Evolutionary conservation across 2,329 filamentous ascomycete species (phyloP), one percentile per base, ranked within the genome.

Genomic region (Fusarium bactridioides): DNA sequence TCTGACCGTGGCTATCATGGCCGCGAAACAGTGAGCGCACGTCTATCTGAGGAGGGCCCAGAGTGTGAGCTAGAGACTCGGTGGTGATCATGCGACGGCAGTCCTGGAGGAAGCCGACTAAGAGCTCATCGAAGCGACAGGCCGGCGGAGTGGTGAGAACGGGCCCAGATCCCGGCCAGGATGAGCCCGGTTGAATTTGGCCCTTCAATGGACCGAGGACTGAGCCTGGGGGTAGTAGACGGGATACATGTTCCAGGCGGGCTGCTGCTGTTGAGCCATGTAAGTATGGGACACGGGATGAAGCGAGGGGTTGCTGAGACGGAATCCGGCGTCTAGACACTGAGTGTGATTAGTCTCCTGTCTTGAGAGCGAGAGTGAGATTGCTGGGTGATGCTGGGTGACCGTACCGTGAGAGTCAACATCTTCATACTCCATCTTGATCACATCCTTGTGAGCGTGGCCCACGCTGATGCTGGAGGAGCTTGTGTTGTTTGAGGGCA

Each of bases 351-450:
- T 79, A 80, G 77, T 74, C 72, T 78, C 75, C 47, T 72, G 55
- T 55, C 54, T 45, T 47, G 55, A 31, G 23, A 53, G 35, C 37
- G 33, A 38, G 27, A 18, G 43, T 27, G 57, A 37, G 38, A 53
- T 37, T 47, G 53, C 27, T 60, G 47, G 25, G 33, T 44, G 54
- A 21, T 51, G 43, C 43, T 61, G 55, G 67, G 51, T 35, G 47
- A 61, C 63, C 78, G 59, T 78, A 79, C 78, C 78, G 69, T 78
- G 77, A 63, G 71, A 72, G 38, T 79, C 79, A 55, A 80, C 74
- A 48, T 84, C 82, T 25, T 83, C 82, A 53, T 80, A 83, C 65
- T 84, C 81, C 66, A 82, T 78, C 78, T 84, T 84, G 70, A 82
- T 77, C 58, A 82, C 77, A 21, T 82, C 79, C 73, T 81, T 81